Evolutionary conservation across 2,329 filamentous ascomycete genomes (phyloP), one percentile per base, ranked within the genome.

Genomic region (Drechslera avenae): DNA sequence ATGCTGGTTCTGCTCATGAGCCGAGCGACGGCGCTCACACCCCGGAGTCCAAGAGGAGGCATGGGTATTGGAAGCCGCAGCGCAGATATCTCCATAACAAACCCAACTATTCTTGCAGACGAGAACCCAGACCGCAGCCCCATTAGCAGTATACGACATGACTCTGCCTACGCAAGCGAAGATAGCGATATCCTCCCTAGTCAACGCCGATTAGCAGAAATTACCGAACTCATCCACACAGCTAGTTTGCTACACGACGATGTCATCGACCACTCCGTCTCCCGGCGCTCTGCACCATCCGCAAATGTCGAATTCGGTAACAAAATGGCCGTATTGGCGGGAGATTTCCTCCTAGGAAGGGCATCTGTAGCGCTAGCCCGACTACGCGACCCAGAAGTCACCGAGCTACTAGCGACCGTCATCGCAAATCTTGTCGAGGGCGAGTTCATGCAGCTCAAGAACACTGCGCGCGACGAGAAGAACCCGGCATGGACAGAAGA

Each of bases 381-480:
- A 34, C 78, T 99, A 52, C 85, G 93, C 26, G 91, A 99, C 69
- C 89, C 92, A 35, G 94, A 99, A 75, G 94, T 99, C 2, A 91
- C 91, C 7, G 94, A 99, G 77, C 83, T 99, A 6, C 79, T 99
- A 23, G 91, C 94, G 3, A 97, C 93, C 1, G 94, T 97, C 34
- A 97, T 99, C 63, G 93, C 94, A 36, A 99, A 99, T 73, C 80
- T 99, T 19, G 92, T 99, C 16, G 94, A 99, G 77, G 94, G 94
- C 69, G 94, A 99, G 76, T 97, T 99, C 79, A 99, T 99, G 94
- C 94, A 99, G 79, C 80, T 99, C 64, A 95, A 96, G 78, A 99
- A 99, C 75, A 97, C 94, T 1, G 90, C 89, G 37, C 82, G 84
- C 59, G 93, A 97, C 71, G 93, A 97, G 79, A 81, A 83, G 59